A percentile compares a stretch with the other conserved stretches of the same genome.
phyloP scores from a whole-genome alignment of 2,329 filamentous ascomycete genomes.

The Calycina herbarum region DNA sequence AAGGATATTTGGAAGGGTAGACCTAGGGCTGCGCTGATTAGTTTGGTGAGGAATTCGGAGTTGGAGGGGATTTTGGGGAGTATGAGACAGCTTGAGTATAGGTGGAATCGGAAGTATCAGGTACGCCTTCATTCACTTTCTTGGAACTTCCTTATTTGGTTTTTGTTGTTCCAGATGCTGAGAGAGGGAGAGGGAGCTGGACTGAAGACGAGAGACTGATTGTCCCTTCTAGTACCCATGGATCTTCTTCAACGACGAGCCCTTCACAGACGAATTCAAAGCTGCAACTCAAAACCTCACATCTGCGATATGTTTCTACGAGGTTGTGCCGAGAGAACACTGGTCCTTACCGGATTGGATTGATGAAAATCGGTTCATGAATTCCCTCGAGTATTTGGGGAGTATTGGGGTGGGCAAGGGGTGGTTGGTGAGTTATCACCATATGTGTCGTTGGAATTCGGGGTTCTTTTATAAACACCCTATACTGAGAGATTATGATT shows the following conservation, averaged over 20 bases:
- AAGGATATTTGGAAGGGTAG: constrained; percentile 9
- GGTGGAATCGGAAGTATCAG: constrained; percentile 69
- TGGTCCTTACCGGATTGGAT: constrained; percentile 97
- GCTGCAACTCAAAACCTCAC: constrained; percentile 65
- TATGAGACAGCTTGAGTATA: constrained; percentile 71
- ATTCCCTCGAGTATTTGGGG: constrained; percentile 88
- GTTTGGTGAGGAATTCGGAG: constrained; percentile 72
- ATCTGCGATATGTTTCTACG: constrained; percentile 69
- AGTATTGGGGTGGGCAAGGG: constrained; percentile 95
- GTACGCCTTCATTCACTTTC: constrained; percentile 7
- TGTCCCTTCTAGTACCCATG: constrained; percentile 66
- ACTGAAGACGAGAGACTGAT: neutral
- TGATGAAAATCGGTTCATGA: constrained; percentile 85
- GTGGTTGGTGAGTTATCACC: constrained; percentile 91
- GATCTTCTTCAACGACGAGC: constrained; percentile 83
- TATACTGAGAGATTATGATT: constrained; percentile 60
- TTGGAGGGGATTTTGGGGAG: constrained; percentile 65
- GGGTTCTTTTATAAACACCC: constrained; percentile 80
- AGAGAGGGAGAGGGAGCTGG: no score
- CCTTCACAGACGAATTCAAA: constrained; percentile 78
- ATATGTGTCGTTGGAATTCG: constrained; percentile 97
- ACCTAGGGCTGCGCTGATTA: constrained; percentile 53
- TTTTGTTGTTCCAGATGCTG: no score
- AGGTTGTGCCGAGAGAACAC: constrained; percentile 78
- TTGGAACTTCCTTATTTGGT: neutral